Evolutionary conservation across 306 rosid species (phyloP), one percentile per base, ranked within the genome.

Genomic region (Prunus kanzakura): DNA sequence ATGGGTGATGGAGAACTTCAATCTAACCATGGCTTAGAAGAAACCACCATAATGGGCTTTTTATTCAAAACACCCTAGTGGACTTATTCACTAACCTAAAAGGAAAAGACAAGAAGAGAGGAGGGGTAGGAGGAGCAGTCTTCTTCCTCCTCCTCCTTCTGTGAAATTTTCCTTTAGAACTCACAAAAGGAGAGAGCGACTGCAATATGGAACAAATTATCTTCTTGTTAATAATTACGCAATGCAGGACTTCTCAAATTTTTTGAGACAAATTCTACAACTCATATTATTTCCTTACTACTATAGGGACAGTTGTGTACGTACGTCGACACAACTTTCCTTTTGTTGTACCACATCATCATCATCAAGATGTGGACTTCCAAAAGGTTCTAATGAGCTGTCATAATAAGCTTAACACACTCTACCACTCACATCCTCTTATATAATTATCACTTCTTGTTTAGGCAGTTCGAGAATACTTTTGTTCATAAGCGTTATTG

Each of bases 121-220:
- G 38, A 35, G 1, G 7, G 0, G 0, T 0, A 35, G 7, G 1
- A 35, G 38, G 0, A 0, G 1, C 8, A 5, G 1, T 35, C 38
- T 35, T 35, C 8, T 35, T 35, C 1, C 0, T 35, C 38, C 7
- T 32, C 1, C 1, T 0, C 8, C 1, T 0, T 35, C 7, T 35
- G 1, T 35, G 8, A 0, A 35, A 5, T 35, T 5, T 35, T 35
- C 6, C 38, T 35, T 35, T 35, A 35, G 0, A 0, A 35, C 1
- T 35, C 8, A 35, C 0, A 5, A 0, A 5, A 0, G 8, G 0
- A 35, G 6, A 35, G 7, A 35, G 0, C 7, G 38, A 0, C 38
- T 35, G 0, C 0, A 5, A 5, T 35, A 0, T 35, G 0, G 8
- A 1, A 35, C 7, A 35, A 35, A 35, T 51, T 16, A 1, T 51